Evolutionary conservation across 257 asterid species (phyloP).

Genomic region (Perilla frutescens): DNA sequence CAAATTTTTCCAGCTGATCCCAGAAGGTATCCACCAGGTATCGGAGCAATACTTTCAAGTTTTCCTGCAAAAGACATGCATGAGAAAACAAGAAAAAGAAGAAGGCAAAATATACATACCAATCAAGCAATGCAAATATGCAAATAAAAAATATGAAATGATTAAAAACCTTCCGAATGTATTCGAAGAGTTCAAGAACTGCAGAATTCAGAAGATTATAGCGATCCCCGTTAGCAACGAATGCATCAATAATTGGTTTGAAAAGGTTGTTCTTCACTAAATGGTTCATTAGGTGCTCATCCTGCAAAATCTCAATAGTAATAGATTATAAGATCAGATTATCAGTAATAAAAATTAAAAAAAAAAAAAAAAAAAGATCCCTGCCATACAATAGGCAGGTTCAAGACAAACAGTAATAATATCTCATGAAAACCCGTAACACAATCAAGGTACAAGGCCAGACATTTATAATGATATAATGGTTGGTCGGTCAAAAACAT

Average conservation of each 20-base stretch:
- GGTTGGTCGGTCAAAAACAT: background rate
- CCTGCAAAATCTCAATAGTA: conserved; percentile 60
- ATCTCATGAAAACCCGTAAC: conserved; percentile 3
- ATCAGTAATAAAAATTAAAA: background rate
- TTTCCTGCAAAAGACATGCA: conserved; percentile 66
- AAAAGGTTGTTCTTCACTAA: conserved; percentile 76
- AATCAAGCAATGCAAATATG: conserved; percentile 2
- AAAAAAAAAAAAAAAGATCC: background rate
- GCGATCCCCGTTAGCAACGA: conserved; percentile 87
- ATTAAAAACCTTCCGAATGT: conserved; percentile 73
- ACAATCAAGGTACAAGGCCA: conserved; percentile 10
- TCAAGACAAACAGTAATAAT: background rate
- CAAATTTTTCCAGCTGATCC: conserved; percentile 80
- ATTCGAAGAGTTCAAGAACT: conserved; percentile 87
- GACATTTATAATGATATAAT: background rate
- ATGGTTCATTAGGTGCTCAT: conserved; percentile 88
- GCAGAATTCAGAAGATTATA: conserved; percentile 97
- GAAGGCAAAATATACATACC: conserved; percentile 6
- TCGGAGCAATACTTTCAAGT: conserved; percentile 73
- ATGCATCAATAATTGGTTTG: conserved; percentile 83
- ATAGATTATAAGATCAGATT: conserved; percentile 14
- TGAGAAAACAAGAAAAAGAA: conserved; percentile 12
- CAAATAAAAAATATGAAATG: conserved; percentile 26
- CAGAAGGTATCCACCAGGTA: conserved; percentile 87
- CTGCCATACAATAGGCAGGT: conserved; percentile 16